These are phyloP conservation scores for Trypanosoma caninum DNA, from an alignment of 208 protist genomes.

Conservation along the genomic window DNA sequence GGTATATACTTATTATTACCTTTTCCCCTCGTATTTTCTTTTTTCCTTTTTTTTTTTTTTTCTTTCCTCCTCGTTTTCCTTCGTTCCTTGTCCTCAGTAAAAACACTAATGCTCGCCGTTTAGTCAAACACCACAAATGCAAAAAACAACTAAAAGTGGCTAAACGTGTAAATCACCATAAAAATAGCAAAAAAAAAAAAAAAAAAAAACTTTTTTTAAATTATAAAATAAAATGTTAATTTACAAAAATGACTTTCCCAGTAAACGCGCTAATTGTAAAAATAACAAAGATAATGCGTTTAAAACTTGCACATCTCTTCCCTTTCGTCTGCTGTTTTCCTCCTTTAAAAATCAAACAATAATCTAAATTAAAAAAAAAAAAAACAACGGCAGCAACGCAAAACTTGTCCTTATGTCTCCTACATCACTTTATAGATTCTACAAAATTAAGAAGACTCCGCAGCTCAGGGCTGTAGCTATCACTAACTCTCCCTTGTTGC, in stretches of 20 bases:
- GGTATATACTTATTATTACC: neutral
- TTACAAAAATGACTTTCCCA: neutral
- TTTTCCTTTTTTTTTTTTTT: slow-evolving; percentile 1
- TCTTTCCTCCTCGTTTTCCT: neutral
- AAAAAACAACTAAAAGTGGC: too few relatives aligned
- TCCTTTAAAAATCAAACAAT: neutral
- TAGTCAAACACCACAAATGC: too few relatives aligned
- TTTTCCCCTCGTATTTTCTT: neutral
- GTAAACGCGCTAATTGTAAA: neutral
- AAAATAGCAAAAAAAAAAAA: neutral
- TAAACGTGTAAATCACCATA: too few relatives aligned
- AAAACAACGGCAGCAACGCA: neutral
- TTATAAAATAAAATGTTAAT: too few relatives aligned
- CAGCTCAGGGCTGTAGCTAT: slow-evolving; percentile 17
- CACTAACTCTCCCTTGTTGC: neutral
- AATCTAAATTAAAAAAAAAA: neutral
- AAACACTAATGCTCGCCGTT: too few relatives aligned
- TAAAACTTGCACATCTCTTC: neutral
- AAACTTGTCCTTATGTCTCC: neutral
- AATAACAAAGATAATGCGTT: neutral
- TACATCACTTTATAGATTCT: slow-evolving; percentile 17
- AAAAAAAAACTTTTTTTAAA: too few relatives aligned
- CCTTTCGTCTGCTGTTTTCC: neutral
- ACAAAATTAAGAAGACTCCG: slow-evolving; percentile 20
- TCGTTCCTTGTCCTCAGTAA: neutral